A percentile compares a stretch with the other conserved stretches of the same genome.
Conservation (phyloP, 2,329 filamentous ascomycete species). For the Colletotrichum sp. region DNA sequence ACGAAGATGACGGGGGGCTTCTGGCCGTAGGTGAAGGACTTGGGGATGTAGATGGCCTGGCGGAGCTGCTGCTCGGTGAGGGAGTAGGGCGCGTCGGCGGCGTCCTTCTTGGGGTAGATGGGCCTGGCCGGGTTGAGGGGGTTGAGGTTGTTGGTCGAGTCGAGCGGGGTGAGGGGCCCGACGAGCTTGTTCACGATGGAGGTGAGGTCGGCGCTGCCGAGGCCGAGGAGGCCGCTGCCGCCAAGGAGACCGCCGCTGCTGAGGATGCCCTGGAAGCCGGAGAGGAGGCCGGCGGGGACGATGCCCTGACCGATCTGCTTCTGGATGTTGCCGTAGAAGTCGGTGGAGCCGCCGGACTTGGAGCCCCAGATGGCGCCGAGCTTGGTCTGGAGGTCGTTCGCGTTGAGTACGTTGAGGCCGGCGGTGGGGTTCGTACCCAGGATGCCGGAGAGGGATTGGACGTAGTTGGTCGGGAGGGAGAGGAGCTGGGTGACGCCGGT, state of each 20-base stretch:
- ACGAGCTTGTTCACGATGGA: not conserved
- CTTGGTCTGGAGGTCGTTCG: not conserved
- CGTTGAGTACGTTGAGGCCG: not conserved
- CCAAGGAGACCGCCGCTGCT: not conserved
- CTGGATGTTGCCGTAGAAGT: constrained; percentile 9
- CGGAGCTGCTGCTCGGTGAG: constrained; percentile 50
- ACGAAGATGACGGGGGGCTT: constrained; percentile 55
- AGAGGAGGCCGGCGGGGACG: not conserved
- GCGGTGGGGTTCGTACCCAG: not conserved
- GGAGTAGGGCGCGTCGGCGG: constrained; percentile 52
- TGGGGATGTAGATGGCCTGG: constrained; percentile 56
- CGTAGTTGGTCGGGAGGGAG: constrained; percentile 4
- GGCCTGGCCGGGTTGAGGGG: not conserved
- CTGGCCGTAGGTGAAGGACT: constrained; percentile 49
- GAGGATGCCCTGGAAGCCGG: constrained; percentile 1
- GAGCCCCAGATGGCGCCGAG: constrained; percentile 5
- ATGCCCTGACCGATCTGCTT: constrained; percentile 1
- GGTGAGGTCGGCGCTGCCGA: not conserved
- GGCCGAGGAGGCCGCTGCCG: not conserved
- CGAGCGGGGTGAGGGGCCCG: not conserved
- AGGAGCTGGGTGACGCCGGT: not conserved
- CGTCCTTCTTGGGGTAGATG: constrained; percentile 39
- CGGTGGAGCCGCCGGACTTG: not conserved
- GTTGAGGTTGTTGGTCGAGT: constrained; percentile 4
- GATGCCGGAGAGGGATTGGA: not conserved